These are phyloP conservation scores for Glycine latifolia DNA, from an alignment of 306 rosid species.

Conservation along the genomic window DNA sequence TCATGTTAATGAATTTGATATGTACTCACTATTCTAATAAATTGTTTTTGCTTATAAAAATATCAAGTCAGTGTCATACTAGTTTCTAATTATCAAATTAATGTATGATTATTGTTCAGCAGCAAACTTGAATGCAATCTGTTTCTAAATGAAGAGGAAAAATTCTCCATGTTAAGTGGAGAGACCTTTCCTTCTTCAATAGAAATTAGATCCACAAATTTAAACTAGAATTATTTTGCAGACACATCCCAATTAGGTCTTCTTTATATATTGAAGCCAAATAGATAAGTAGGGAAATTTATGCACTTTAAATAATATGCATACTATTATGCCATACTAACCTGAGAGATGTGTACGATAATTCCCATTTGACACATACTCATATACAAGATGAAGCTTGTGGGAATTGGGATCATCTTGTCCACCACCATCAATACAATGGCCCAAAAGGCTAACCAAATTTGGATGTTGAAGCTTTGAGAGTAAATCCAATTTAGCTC, in stretches of 20 bases:
- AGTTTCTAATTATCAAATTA: neutral
- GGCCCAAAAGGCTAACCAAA: conserved; percentile 80
- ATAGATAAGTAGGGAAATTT: neutral
- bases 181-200: neutral
- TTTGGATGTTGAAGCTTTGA: conserved; percentile 89
- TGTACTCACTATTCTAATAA: neutral
- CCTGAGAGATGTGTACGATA: conserved; percentile 77
- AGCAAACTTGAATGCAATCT: no score
- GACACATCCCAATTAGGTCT: neutral
- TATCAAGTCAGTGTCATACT: neutral
- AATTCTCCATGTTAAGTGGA: neutral
- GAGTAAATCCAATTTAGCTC: conserved; percentile 72
- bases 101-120: no score
- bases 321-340: conserved; percentile 38
- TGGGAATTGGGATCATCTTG: conserved; percentile 58
- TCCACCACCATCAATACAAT: conserved; percentile 65
- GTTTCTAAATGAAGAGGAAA: neutral
- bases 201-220: neutral
- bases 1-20: neutral
- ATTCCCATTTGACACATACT: conserved; percentile 68
- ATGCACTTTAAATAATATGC: neutral
- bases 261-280: neutral
- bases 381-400: conserved; percentile 72
- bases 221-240: neutral
- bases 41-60: neutral